A percentile compares a stretch with the other conserved stretches of the same genome.
phyloP scores from a whole-genome alignment of 768 basidiomycete species.

The Crepidotus variabilis region DNA sequence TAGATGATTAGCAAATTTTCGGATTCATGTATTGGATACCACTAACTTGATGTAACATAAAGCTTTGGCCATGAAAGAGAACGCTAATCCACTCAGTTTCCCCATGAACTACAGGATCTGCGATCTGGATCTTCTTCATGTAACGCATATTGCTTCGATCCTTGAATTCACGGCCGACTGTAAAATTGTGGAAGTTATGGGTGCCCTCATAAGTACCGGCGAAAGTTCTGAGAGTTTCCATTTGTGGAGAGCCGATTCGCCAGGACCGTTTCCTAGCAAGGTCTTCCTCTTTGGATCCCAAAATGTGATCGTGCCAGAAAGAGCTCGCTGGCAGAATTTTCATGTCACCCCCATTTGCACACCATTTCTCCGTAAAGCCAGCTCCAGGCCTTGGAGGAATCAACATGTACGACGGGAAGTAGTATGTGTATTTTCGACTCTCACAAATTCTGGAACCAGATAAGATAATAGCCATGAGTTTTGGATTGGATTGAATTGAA shows the following conservation, averaged over 20 bases:
- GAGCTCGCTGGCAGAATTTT: conserved; percentile 17
- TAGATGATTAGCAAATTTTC: background rate
- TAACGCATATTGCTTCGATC: conserved; percentile 82
- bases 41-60: conserved; percentile 96
- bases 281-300: conserved; percentile 51
- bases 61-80: conserved; percentile 93
- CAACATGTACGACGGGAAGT: conserved; percentile 90
- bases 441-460: conserved; percentile 67
- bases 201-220: conserved; percentile 76
- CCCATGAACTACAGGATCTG: conserved; percentile 85
- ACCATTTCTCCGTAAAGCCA: conserved; percentile 46
- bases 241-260: conserved; percentile 51
- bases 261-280: conserved; percentile 66
- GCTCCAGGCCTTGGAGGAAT: conserved; percentile 84
- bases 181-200: conserved; percentile 98
- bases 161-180: conserved; percentile 78
- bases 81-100: conserved; percentile 95
- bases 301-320: conserved; percentile 56
- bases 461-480: conserved; percentile 1
- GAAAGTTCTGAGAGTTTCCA: conserved; percentile 53
- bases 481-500: background rate
- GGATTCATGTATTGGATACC: conserved; percentile 2
- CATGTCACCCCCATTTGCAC: conserved; percentile 25
- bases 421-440: conserved; percentile 96
- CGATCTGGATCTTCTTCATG: conserved; percentile 86